Conservation (phyloP, 805 yeast genomes). For the Lipomyces spencermartinsiae region DNA sequence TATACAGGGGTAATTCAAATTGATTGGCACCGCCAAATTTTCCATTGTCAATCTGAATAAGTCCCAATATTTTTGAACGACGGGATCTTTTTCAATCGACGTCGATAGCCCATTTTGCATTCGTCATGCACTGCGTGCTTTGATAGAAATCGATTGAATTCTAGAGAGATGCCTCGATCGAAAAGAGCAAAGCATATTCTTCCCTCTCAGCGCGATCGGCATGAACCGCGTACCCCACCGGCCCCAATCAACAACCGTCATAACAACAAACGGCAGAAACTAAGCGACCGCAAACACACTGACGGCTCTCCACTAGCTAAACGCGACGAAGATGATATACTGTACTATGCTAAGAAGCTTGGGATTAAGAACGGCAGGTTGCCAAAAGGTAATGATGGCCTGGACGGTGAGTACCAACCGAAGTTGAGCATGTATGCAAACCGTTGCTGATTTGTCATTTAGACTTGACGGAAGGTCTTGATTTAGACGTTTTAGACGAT, state of each 20-base stretch:
- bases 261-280: constrained; percentile 18
- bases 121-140: not conserved
- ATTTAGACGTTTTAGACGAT: constrained; percentile 52
- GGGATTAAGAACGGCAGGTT: constrained; percentile 59
- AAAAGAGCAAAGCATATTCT: constrained; percentile 19
- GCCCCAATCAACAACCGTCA: not conserved
- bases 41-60: not conserved
- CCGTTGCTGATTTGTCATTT: not conserved
- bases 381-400: constrained; percentile 69
- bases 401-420: constrained; percentile 53
- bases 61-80: no score
- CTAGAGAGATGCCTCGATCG: constrained; percentile 18
- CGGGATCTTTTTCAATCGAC: no score
- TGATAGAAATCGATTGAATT: not conserved
- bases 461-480: constrained; percentile 81
- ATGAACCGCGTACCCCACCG: not conserved
- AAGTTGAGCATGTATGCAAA: constrained; percentile 2
- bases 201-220: constrained; percentile 30
- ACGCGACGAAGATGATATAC: constrained; percentile 78
- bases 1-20: constrained; percentile 2
- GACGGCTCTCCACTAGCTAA: constrained; percentile 51
- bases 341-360: constrained; percentile 79
- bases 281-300: constrained; percentile 39
- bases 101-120: not conserved
- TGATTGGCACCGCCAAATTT: not conserved